A percentile compares a stretch with the other conserved stretches of the same genome.
Evolutionary conservation across 2,329 filamentous ascomycete species (phyloP).

Genomic region (Trichoderma atrobrunneum): DNA sequence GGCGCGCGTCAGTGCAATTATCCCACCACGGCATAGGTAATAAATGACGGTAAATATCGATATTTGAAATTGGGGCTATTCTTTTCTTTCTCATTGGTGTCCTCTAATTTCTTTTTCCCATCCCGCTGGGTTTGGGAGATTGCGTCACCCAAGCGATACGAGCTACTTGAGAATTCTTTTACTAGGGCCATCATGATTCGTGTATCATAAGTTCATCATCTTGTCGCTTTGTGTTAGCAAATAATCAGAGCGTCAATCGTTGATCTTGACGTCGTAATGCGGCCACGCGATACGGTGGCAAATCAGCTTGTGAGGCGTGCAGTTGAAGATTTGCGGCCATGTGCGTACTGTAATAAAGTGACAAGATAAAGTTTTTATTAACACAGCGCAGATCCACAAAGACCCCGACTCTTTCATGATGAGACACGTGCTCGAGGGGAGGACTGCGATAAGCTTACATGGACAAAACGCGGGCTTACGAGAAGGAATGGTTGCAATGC

Average conservation of each 20-base stretch:
- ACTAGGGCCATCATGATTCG: not conserved
- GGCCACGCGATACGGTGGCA: not conserved
- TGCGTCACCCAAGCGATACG: not conserved
- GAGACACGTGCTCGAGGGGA: not conserved
- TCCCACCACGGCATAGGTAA: not conserved
- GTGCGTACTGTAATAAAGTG: not conserved
- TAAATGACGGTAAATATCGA: not conserved
- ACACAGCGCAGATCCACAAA: not conserved
- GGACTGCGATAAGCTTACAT: slow-evolving; percentile 4
- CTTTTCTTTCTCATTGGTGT: not conserved
- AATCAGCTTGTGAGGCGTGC: not conserved
- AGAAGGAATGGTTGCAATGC: not conserved
- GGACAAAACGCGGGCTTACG: not conserved
- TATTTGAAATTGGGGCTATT: not conserved
- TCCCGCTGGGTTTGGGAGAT: not conserved
- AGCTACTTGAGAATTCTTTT: not conserved
- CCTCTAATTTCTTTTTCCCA: not conserved
- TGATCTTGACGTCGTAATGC: not conserved
- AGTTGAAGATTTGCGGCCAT: not conserved
- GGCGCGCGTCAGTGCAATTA: not conserved
- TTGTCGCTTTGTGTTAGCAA: not conserved
- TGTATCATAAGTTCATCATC: not conserved
- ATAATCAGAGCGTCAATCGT: not conserved
- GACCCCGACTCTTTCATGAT: not conserved
- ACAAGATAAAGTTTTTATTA: not conserved